Evolutionary conservation across 441 rosid genomes (phyloP).

Genomic region (Euphorbia schlechtendalii): DNA sequence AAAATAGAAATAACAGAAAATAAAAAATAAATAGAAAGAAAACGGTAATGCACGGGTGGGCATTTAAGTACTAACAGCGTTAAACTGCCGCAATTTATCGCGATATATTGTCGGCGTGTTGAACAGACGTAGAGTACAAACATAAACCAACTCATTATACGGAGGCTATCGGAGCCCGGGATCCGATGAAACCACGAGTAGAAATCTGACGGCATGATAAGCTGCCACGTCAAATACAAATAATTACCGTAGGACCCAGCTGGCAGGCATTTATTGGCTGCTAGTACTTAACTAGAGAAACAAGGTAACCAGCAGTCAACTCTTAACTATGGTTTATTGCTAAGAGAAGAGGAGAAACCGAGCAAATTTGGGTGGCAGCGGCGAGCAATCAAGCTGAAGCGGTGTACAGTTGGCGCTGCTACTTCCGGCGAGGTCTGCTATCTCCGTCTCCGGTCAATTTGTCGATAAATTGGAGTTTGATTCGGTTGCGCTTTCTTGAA

Average conservation of each 20-base stretch:
- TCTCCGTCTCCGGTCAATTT: too few relatives aligned
- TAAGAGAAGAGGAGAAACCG: not conserved
- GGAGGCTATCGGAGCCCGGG: not conserved
- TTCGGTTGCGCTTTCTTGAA: too few relatives aligned
- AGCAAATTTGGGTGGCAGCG: not conserved
- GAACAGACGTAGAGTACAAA: conserved; percentile 8
- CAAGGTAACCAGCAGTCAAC: not conserved
- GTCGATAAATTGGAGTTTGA: too few relatives aligned
- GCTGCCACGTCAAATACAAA: conserved; percentile 23
- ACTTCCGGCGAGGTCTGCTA: too few relatives aligned
- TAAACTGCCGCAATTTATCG: conserved; percentile 20
- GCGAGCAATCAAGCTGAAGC: too few relatives aligned
- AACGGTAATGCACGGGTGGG: too few relatives aligned
- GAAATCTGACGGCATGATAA: not conserved
- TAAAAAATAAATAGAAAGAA: too few relatives aligned
- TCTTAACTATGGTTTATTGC: conserved; percentile 10
- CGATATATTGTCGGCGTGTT: conserved; percentile 56
- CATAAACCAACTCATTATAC: not conserved
- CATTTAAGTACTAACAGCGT: too few relatives aligned
- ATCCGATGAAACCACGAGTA: conserved; percentile 11
- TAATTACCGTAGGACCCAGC: conserved; percentile 24
- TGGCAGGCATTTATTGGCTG: conserved; percentile 37
- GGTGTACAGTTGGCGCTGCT: too few relatives aligned
- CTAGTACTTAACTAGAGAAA: not conserved
- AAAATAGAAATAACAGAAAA: too few relatives aligned